Evolutionary conservation across 169 alveolate species (phyloP).

Genomic region (Eimeria necatrix): DNA sequence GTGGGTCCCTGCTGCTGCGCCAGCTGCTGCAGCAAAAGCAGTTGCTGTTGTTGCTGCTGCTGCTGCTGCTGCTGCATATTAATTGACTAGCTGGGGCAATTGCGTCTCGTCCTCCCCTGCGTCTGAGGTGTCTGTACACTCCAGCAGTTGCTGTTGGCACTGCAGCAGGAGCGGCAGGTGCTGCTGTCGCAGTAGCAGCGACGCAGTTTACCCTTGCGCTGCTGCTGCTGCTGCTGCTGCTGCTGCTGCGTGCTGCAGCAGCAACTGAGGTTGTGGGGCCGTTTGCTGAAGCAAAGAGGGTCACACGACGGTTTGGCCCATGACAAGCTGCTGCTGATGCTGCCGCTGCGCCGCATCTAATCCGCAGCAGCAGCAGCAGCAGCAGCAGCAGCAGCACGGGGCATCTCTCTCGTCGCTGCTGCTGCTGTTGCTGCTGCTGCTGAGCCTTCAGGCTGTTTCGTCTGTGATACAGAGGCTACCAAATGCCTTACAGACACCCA

Average conservation of each 20-base stretch:
- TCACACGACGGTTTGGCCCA: not conserved
- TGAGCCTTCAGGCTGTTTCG: not conserved
- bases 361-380: no score
- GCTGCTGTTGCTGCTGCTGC: slow-evolving; percentile 50
- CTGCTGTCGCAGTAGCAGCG: not conserved
- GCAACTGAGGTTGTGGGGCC: not conserved
- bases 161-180: slow-evolving; percentile 11
- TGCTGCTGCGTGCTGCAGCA: not conserved
- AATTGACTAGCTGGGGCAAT: not conserved
- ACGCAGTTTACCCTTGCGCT: not conserved
- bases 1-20: not conserved
- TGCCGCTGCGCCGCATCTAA: not conserved
- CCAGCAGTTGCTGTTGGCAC: not conserved
- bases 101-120: not conserved
- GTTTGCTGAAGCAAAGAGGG: not conserved
- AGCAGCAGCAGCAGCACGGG: slow-evolving; percentile 32
- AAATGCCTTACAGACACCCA: not conserved
- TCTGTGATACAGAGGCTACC: not conserved
- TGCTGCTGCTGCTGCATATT: slow-evolving; percentile 30
- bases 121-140: not conserved
- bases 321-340: no score
- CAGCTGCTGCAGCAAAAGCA: not conserved
- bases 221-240: not conserved
- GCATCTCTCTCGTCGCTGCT: slow-evolving; percentile 2
- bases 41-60: slow-evolving; percentile 8